Percentiles rank a stretch among this genome's conserved stretches.
phyloP scores from a whole-genome alignment of 202 grass and related monocot genomes.

The Schoenoplectus tabernaemontani region DNA sequence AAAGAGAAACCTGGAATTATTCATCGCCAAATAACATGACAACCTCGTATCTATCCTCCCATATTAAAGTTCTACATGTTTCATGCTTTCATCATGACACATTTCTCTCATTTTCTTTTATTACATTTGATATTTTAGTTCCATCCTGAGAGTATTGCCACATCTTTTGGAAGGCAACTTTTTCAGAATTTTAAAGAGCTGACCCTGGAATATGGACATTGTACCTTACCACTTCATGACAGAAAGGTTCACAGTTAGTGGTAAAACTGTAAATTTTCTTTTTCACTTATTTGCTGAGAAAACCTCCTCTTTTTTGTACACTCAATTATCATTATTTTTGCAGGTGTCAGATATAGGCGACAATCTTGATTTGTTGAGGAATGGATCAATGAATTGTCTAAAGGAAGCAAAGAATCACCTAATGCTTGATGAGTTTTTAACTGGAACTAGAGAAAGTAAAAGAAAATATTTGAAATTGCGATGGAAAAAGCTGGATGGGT shows the following conservation, averaged over 20 bases:
- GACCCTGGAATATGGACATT: conserved; percentile 50
- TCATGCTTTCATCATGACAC: not conserved
- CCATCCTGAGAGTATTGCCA: conserved; percentile 93
- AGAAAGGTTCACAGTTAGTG: conserved; percentile 94
- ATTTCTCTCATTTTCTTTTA: not conserved
- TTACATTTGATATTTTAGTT: conserved; percentile 48
- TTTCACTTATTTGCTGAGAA: conserved; percentile 13
- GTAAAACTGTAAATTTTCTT: conserved; percentile 41
- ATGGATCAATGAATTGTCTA: conserved; percentile 23
- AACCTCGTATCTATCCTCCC: not conserved
- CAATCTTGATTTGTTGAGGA: conserved; percentile 20
- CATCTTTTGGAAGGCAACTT: conserved; percentile 79
- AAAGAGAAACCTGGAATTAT: not conserved
- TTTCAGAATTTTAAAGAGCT: conserved; percentile 87
- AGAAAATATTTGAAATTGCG: conserved; percentile 45
- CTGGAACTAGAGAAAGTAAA: conserved; percentile 15
- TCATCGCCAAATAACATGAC: not conserved
- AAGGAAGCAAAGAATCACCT: conserved; percentile 12
- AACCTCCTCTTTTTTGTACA: not conserved
- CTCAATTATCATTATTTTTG: conserved; percentile 26
- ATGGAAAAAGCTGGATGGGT: conserved; percentile 72
- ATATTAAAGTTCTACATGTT: not conserved
- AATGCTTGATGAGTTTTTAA: conserved; percentile 1
- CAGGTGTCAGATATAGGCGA: conserved; percentile 55
- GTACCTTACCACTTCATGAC: conserved; percentile 37